These are phyloP conservation scores for Boechera divaricarpa DNA, from an alignment of 345 rosid species.

Conservation along the genomic window DNA sequence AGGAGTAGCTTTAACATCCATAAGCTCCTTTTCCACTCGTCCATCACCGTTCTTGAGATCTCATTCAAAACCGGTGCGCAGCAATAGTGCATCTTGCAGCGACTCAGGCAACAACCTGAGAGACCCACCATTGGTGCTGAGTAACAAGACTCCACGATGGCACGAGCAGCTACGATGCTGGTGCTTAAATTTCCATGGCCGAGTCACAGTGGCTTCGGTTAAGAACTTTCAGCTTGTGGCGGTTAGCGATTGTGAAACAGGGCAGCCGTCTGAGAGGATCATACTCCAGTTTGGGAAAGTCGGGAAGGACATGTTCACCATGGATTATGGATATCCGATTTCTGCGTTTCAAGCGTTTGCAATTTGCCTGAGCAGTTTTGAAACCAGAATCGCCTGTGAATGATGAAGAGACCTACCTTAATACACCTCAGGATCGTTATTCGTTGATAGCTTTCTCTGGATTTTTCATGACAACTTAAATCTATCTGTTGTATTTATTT, in stretches of 20 bases:
- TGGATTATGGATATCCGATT: slow-evolving; percentile 78
- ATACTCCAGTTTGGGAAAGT: slow-evolving; percentile 83
- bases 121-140: slow-evolving; percentile 55
- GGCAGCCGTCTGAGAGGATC: slow-evolving; percentile 58
- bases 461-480: slow-evolving; percentile 4
- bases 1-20: slow-evolving; percentile 17
- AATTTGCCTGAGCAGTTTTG: slow-evolving; percentile 80
- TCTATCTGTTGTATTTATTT: slow-evolving; percentile 16
- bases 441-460: background rate
- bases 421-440: background rate
- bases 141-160: slow-evolving; percentile 80
- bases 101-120: slow-evolving; percentile 44
- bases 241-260: slow-evolving; percentile 52
- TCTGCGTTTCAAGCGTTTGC: slow-evolving; percentile 86
- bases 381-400: slow-evolving; percentile 83
- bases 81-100: slow-evolving; percentile 41
- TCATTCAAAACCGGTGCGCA: slow-evolving; percentile 46
- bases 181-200: slow-evolving; percentile 81
- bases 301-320: slow-evolving; percentile 75
- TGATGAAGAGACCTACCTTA: slow-evolving; percentile 38
- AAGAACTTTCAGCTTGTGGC: slow-evolving; percentile 80
- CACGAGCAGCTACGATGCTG: slow-evolving; percentile 86
- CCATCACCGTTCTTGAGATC: slow-evolving; percentile 56
- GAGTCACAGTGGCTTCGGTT: slow-evolving; percentile 81
- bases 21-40: slow-evolving; percentile 39